phyloP scores from a whole-genome alignment of 163 green algal species.

The Coccomyxa subellipsoidea region DNA sequence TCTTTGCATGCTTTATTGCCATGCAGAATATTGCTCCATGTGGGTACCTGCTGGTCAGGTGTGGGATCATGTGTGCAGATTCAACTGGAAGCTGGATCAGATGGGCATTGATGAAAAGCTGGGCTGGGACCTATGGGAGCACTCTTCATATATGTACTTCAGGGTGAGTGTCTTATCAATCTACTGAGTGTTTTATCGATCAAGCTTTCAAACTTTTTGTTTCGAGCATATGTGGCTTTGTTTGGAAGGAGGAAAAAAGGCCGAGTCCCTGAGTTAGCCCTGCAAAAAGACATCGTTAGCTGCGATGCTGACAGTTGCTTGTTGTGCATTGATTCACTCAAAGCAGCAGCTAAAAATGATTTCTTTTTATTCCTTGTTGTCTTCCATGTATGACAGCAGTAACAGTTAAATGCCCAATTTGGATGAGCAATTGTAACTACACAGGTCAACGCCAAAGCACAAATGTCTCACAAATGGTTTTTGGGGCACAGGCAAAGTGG shows the following conservation, averaged over 20 bases:
- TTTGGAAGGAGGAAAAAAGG: neutral
- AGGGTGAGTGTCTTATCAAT: neutral
- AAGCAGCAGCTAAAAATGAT: neutral
- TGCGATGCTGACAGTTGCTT: neutral
- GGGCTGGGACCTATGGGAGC: neutral
- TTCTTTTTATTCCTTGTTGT: too few relatives aligned
- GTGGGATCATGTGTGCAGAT: neutral
- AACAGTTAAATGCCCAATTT: too few relatives aligned
- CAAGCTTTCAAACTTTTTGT: too few relatives aligned
- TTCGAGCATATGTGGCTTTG: neutral
- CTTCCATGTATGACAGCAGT: too few relatives aligned
- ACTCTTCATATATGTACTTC: neutral
- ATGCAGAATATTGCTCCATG: too few relatives aligned
- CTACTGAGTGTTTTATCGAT: neutral
- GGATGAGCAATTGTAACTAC: too few relatives aligned
- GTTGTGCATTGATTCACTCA: neutral
- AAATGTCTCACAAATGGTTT: too few relatives aligned
- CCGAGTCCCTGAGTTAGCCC: neutral
- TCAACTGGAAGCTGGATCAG: neutral
- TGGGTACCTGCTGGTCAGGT: too few relatives aligned
- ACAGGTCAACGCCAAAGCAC: too few relatives aligned
- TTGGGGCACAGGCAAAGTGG: neutral
- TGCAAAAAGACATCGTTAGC: neutral
- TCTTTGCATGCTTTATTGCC: too few relatives aligned
- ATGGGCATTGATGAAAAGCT: neutral